Evolutionary conservation across 352 stramenopile species (phyloP).

Genomic region (Globisporangium cederbergense): DNA sequence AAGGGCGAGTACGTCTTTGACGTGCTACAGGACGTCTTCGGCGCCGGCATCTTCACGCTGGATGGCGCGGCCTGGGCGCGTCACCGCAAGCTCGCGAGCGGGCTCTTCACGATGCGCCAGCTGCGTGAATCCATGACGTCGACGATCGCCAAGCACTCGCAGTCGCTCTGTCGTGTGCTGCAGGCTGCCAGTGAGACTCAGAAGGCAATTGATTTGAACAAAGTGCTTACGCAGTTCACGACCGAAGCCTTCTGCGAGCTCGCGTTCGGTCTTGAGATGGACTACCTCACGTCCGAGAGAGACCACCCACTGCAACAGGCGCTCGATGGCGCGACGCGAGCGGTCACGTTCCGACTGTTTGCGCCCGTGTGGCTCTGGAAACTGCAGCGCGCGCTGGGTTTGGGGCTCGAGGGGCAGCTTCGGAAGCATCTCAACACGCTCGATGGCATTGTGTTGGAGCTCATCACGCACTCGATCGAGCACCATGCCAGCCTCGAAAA

Average conservation of each 20-base stretch:
- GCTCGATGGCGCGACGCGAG: constrained; percentile 19
- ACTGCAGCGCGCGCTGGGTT: constrained; percentile 19
- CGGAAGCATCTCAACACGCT: constrained; percentile 20
- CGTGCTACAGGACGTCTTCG: constrained; percentile 43
- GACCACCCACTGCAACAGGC: constrained; percentile 28
- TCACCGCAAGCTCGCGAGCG: constrained; percentile 54
- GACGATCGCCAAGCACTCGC: constrained; percentile 8
- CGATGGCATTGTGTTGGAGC: constrained; percentile 22
- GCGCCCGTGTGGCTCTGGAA: constrained; percentile 35
- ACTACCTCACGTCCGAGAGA: constrained; percentile 16
- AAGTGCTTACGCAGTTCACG: constrained; percentile 28
- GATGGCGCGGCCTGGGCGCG: constrained; percentile 37
- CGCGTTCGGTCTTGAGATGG: constrained; percentile 29
- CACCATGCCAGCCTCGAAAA: not conserved
- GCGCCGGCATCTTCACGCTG: constrained; percentile 42
- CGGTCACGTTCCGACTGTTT: constrained; percentile 19
- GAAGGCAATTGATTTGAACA: constrained; percentile 10
- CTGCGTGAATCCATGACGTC: constrained; percentile 15
- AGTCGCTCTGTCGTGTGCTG: constrained; percentile 5
- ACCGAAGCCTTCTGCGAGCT: constrained; percentile 39
- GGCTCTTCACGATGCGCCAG: constrained; percentile 57
- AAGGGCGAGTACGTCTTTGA: constrained; percentile 39
- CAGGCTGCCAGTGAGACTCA: not conserved
- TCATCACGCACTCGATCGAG: constrained; percentile 25
- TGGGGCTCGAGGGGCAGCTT: constrained; percentile 24